Base-by-base conservation (phyloP, 2,329 filamentous ascomycete species). In the Arthroderma sp. region DNA sequence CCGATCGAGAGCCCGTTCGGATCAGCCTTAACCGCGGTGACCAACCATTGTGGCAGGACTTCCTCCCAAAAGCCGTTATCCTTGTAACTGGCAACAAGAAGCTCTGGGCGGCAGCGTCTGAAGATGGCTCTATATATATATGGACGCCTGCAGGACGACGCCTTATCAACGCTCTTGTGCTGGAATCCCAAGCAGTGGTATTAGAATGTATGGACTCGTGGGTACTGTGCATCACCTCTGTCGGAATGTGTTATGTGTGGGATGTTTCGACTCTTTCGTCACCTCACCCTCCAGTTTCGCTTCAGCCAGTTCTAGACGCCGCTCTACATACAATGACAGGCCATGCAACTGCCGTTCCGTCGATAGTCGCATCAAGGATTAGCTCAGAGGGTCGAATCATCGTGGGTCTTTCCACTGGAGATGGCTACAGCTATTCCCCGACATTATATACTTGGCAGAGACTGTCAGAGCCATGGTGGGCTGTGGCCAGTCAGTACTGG, bases 391-490 rank as follows among this genome's bases (percentile, higher is more conserved):
- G 93, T 1, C 81, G 89, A 47, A 81, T 97, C 19, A 79, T 97
- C 23, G 82, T 97, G n/a, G 93, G 89, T 0, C 79, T 98, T 59
- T 93, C 86, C 23, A 97, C 96, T 65, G 93, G 93, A 19, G 91
- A 98, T 65, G 93, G 93, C 1, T 98, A 90, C 72, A 85, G 85
- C 56, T 98, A 98, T 72, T 88, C 88, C 1, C 81, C 86, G 0
- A 79, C 80, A 17, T 87, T 98, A 85, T 91, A 84, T 70, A 82
- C 84, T 6, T 98, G 93, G 93, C 91, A 97, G 71, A 84, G 91
- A 8, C 78, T 98, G n/a, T 95, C 90, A 1, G 94, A 98, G 69
- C 81, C 88, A 1, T 98, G 93, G 93, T 98, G 93, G 90, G 91
- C 91, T 0, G 90, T 97, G 0, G 91, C 91, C 17, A 95, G 88